Evolutionary conservation across 306 rosid genomes (phyloP).

Genomic region (Glycine latifolia): DNA sequence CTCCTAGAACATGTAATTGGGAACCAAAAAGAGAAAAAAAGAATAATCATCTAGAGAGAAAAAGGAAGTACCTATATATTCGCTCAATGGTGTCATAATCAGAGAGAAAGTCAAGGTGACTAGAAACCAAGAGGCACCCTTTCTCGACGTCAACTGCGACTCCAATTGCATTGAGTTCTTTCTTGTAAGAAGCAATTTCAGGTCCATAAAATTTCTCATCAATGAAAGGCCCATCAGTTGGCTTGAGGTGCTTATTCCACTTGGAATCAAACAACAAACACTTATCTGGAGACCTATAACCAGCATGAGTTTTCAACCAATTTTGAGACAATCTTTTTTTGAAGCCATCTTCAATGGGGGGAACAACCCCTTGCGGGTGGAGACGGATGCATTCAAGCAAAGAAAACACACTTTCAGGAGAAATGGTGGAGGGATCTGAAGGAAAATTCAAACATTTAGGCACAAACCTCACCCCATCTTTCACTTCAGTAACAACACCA

Average conservation of each 20-base stretch:
- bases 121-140: slow-evolving; percentile 59
- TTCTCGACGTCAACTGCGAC: slow-evolving; percentile 51
- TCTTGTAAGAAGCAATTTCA: slow-evolving; percentile 51
- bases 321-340: slow-evolving; percentile 47
- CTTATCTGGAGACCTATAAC: slow-evolving; percentile 60
- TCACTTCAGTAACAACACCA: slow-evolving; percentile 62
- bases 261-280: slow-evolving; percentile 60
- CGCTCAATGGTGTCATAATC: slow-evolving; percentile 50
- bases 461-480: slow-evolving; percentile 61
- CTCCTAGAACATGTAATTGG: background rate
- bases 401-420: slow-evolving; percentile 54
- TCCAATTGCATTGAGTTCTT: slow-evolving; percentile 68
- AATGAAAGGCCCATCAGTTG: slow-evolving; percentile 73
- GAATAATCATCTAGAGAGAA: background rate
- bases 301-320: slow-evolving; percentile 76
- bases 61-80: slow-evolving; percentile 56
- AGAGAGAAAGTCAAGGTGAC: slow-evolving; percentile 50
- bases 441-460: slow-evolving; percentile 54
- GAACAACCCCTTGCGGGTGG: slow-evolving; percentile 14
- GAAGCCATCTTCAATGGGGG: slow-evolving; percentile 47
- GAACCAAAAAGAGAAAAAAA: background rate
- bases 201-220: slow-evolving; percentile 63
- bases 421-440: slow-evolving; percentile 46
- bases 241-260: slow-evolving; percentile 54
- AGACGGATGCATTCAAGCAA: slow-evolving; percentile 62